phyloP scores from a whole-genome alignment of 140 eudicot genomes.

The Bidens hawaiensis region DNA sequence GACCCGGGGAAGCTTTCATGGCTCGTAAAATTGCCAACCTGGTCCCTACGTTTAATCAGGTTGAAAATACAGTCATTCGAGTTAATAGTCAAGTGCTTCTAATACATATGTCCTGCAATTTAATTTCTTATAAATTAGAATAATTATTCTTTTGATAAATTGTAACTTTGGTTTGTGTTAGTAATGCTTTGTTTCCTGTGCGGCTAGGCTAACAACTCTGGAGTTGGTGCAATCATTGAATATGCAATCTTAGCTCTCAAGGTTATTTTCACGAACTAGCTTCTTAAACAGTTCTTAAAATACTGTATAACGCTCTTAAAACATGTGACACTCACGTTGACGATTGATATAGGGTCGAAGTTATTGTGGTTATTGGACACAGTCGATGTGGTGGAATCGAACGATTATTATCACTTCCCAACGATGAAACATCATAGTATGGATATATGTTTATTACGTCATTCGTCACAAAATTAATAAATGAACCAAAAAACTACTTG shows the following conservation, averaged over 20 bases:
- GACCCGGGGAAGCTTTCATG: slow-evolving; percentile 41
- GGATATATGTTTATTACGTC: background rate
- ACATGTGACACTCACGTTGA: no score
- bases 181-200: background rate
- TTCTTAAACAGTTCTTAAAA: no score
- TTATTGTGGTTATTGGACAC: slow-evolving; percentile 38
- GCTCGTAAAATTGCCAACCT: slow-evolving; percentile 29
- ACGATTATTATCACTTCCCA: slow-evolving; percentile 23
- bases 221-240: slow-evolving; percentile 38
- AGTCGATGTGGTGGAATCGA: slow-evolving; percentile 44
- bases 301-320: no score
- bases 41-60: slow-evolving; percentile 35
- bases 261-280: no score
- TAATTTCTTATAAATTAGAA: background rate
- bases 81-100: background rate
- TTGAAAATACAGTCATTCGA: background rate
- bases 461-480: background rate
- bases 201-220: slow-evolving; percentile 35
- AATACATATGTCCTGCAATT: background rate
- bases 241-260: slow-evolving; percentile 25
- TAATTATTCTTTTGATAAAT: background rate
- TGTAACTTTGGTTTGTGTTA: background rate
- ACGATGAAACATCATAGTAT: slow-evolving; percentile 19
- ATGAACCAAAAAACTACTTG: background rate
- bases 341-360: slow-evolving; percentile 41